Evolutionary conservation across 2,329 filamentous ascomycete species (phyloP).

Genomic region (Alternaria arborescens): DNA sequence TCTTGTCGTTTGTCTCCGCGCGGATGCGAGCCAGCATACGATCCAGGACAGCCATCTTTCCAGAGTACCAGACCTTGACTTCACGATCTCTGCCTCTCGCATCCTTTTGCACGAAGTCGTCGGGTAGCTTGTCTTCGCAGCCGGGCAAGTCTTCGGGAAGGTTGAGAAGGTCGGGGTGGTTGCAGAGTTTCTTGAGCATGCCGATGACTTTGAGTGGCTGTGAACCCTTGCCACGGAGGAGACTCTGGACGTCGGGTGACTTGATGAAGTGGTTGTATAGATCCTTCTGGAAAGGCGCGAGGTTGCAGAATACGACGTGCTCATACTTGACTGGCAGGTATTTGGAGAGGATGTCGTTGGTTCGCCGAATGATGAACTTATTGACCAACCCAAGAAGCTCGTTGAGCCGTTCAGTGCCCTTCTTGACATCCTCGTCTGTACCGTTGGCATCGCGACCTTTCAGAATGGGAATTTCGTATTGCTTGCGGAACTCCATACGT

Average conservation of each 20-base stretch:
- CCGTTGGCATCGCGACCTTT: conserved; percentile 90
- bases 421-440: conserved; percentile 80
- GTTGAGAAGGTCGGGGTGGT: conserved; percentile 92
- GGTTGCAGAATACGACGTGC: conserved; percentile 97
- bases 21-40: conserved; percentile 96
- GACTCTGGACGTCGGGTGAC: conserved; percentile 90
- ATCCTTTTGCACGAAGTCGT: conserved; percentile 89
- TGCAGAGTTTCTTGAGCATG: conserved; percentile 97
- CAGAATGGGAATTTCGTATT: conserved; percentile 91
- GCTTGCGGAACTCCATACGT: conserved; percentile 89
- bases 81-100: conserved; percentile 88
- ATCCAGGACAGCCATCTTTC: conserved; percentile 98
- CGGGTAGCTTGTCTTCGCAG: conserved; percentile 80
- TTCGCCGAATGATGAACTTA: conserved; percentile 97
- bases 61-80: conserved; percentile 93
- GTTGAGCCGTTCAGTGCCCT: conserved; percentile 81
- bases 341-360: conserved; percentile 97
- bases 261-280: conserved; percentile 98
- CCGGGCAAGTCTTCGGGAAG: conserved; percentile 85
- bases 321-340: conserved; percentile 99
- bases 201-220: conserved; percentile 97
- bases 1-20: conserved; percentile 97
- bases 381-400: conserved; percentile 89
- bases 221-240: conserved; percentile 91
- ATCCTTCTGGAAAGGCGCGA: conserved; percentile 89